Conservation (phyloP, 805 yeast species). For the Lachancea thermotolerans region DNA sequence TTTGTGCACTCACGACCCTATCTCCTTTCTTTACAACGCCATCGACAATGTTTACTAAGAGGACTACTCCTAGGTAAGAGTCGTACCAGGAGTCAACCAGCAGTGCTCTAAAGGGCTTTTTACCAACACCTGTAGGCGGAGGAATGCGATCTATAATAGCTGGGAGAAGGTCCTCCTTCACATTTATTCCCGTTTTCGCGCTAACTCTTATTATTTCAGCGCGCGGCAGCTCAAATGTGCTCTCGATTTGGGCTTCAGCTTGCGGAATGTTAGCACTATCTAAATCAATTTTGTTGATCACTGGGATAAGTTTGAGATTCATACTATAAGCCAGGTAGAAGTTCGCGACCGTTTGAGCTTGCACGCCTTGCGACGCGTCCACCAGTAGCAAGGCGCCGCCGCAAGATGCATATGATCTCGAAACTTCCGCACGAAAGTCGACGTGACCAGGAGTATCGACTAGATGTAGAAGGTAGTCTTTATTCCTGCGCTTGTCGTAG, state of each 20-base stretch:
- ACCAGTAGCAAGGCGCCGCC: constrained; percentile 87
- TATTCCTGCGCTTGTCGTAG: constrained; percentile 42
- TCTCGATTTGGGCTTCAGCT: constrained; percentile 78
- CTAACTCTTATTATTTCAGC: constrained; percentile 77
- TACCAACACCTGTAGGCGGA: constrained; percentile 54
- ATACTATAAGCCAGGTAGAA: constrained; percentile 83
- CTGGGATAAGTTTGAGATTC: constrained; percentile 76
- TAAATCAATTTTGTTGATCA: constrained; percentile 85
- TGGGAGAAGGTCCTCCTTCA: constrained; percentile 64
- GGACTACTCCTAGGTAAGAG: constrained; percentile 81
- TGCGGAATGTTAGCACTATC: constrained; percentile 72
- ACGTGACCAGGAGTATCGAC: constrained; percentile 99
- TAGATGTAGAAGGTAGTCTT: constrained; percentile 78
- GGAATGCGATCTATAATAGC: constrained; percentile 77
- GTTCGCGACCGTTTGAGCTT: constrained; percentile 98
- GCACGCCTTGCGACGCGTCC: constrained; percentile 95
- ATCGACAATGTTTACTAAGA: constrained; percentile 78
- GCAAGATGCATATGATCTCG: constrained; percentile 91
- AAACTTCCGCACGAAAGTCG: constrained; percentile 83
- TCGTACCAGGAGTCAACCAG: constrained; percentile 98
- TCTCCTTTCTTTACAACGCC: constrained; percentile 72
- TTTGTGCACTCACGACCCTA: constrained; percentile 70
- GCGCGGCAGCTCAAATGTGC: constrained; percentile 70
- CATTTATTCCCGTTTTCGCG: constrained; percentile 86
- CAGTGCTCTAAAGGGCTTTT: constrained; percentile 50